phyloP scores from a whole-genome alignment of 305 asterid genomes.

The Solanum hybrid region DNA sequence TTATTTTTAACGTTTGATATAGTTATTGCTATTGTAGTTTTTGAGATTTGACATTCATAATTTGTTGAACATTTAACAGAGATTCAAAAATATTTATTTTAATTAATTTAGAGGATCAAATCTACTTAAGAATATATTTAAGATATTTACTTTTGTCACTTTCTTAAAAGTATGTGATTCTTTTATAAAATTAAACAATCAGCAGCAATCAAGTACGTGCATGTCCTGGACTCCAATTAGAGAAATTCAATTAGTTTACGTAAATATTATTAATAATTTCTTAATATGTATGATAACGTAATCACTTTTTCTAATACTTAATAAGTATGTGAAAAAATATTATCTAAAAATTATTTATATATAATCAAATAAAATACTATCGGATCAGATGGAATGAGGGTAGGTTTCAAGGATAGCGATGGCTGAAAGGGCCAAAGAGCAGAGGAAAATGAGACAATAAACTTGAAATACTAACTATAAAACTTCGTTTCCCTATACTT shows the following conservation, averaged over 20 bases:
- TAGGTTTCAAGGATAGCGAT: background rate
- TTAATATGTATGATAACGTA: background rate
- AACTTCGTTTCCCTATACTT: background rate
- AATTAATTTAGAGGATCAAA: background rate
- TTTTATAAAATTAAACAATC: background rate
- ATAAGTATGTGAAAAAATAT: background rate
- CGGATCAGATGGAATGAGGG: fast-evolving
- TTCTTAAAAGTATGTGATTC: background rate
- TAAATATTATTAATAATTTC: background rate
- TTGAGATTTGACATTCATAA: background rate
- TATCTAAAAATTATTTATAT: background rate
- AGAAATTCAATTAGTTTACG: background rate
- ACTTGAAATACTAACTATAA: background rate
- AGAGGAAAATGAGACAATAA: fast-evolving
- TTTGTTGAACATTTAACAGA: background rate
- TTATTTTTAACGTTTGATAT: background rate
- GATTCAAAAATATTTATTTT: background rate
- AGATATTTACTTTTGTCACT: background rate
- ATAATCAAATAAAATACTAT: background rate
- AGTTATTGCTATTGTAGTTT: background rate
- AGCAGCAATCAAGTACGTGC: background rate
- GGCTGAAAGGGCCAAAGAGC: background rate
- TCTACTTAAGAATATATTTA: background rate
- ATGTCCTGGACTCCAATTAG: background rate
- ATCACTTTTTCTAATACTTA: background rate